These are phyloP conservation scores for Boechera retrofracta DNA, from an alignment of 345 rosid genomes.

Conservation along the genomic window DNA sequence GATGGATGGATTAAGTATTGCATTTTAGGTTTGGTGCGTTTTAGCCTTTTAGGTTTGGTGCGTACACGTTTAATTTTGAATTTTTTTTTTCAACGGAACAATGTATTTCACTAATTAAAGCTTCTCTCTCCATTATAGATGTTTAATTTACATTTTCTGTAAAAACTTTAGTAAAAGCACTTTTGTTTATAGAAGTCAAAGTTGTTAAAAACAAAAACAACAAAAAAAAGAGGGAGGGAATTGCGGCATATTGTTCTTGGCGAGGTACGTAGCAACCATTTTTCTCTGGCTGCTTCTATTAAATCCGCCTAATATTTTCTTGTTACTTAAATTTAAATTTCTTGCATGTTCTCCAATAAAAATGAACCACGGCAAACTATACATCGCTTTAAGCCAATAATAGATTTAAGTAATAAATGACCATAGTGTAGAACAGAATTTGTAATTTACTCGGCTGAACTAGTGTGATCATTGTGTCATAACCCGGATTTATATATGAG, in stretches of 20 bases:
- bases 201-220: not conserved
- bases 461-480: not conserved
- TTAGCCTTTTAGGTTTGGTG: slow-evolving; percentile 11
- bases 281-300: too few species aligned
- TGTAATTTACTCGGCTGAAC: not conserved
- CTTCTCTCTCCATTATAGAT: not conserved
- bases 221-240: not conserved
- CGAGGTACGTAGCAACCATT: not conserved
- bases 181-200: not conserved
- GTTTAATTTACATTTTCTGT: not conserved
- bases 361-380: not conserved
- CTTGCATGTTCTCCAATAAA: slow-evolving; percentile 5
- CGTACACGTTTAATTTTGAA: not conserved
- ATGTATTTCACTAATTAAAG: not conserved
- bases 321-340: not conserved
- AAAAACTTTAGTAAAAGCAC: too few species aligned
- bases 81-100: not conserved
- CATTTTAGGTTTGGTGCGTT: slow-evolving; percentile 5
- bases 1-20: not conserved
- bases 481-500: not conserved
- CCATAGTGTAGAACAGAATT: not conserved
- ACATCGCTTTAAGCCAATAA: not conserved
- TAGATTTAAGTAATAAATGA: not conserved
- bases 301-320: not conserved
- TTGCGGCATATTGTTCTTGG: not conserved